A percentile compares a stretch with the other conserved stretches of the same genome.
phyloP scores from a whole-genome alignment of 345 rosid species.

The Stellera chamaejasme region DNA sequence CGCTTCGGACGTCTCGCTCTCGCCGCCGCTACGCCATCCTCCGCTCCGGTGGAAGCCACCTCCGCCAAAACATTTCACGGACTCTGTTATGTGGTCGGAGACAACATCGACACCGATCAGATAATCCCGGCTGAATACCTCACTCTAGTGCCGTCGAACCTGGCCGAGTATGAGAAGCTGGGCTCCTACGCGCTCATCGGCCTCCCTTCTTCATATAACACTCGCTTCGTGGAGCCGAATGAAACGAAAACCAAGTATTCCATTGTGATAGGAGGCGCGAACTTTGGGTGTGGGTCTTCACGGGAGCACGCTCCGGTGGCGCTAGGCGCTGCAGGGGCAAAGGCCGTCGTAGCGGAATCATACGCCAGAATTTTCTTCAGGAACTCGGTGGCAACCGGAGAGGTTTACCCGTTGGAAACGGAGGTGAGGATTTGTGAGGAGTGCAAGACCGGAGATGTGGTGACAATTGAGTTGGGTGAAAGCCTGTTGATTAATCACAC shows the following conservation, averaged over 20 bases:
- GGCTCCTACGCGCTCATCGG: slow-evolving; percentile 79
- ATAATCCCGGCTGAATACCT: slow-evolving; percentile 90
- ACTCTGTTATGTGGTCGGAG: slow-evolving; percentile 83
- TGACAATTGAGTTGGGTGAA: slow-evolving; percentile 58
- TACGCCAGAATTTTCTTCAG: slow-evolving; percentile 88
- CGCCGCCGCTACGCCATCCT: slow-evolving; percentile 13
- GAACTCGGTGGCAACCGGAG: slow-evolving; percentile 86
- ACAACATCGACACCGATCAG: slow-evolving; percentile 96
- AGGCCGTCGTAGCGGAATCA: slow-evolving; percentile 74
- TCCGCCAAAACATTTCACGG: slow-evolving; percentile 53
- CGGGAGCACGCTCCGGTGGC: slow-evolving; percentile 97
- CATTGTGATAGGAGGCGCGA: slow-evolving; percentile 72
- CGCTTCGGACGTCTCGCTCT: slow-evolving; percentile 6
- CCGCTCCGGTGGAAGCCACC: slow-evolving; percentile 14
- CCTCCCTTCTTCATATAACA: slow-evolving; percentile 57
- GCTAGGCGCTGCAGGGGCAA: slow-evolving; percentile 79
- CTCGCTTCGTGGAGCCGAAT: slow-evolving; percentile 50
- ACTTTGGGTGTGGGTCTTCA: slow-evolving; percentile 93
- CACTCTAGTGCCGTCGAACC: slow-evolving; percentile 84
- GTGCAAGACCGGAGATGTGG: slow-evolving; percentile 74
- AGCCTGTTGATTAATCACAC: slow-evolving; percentile 69
- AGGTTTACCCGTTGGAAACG: slow-evolving; percentile 69
- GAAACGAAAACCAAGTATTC: slow-evolving; percentile 58
- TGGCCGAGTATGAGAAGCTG: slow-evolving; percentile 71
- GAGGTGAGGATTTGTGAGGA: slow-evolving; percentile 82